These are phyloP conservation scores for Solanum hybrid DNA, from an alignment of 305 asterid species.

Conservation along the genomic window DNA sequence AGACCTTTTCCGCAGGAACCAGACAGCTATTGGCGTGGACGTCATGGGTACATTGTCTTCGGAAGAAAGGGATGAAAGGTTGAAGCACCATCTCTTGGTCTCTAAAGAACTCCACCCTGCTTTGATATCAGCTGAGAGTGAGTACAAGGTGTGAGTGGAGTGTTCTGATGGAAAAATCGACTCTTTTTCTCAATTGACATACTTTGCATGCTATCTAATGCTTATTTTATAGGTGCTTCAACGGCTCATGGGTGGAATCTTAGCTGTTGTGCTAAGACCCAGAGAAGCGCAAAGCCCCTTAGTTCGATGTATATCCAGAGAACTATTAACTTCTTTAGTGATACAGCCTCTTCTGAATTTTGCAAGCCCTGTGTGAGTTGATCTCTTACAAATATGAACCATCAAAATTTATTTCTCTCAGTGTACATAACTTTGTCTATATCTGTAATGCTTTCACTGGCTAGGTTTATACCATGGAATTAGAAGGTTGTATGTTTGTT, in stretches of 20 bases:
- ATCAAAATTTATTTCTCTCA: background rate
- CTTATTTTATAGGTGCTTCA: conserved; percentile 57
- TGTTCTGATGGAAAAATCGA: conserved; percentile 32
- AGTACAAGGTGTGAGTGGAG: conserved; percentile 93
- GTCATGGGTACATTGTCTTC: conserved; percentile 96
- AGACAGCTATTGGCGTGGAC: conserved; percentile 77
- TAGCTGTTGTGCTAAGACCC: conserved; percentile 85
- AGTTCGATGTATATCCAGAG: conserved; percentile 91
- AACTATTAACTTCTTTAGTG: conserved; percentile 80
- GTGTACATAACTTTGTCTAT: background rate
- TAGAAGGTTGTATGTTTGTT: background rate
- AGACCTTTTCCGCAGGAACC: conserved; percentile 88
- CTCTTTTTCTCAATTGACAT: conserved; percentile 8
- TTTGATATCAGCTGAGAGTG: conserved; percentile 87
- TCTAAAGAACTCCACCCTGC: conserved; percentile 99
- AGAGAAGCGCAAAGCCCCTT: conserved; percentile 88
- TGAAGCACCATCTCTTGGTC: conserved; percentile 73
- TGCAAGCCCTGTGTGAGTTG: conserved; percentile 74
- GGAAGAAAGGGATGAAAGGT: conserved; percentile 96
- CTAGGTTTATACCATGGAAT: background rate
- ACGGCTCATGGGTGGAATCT: conserved; percentile 80
- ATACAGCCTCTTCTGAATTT: conserved; percentile 86
- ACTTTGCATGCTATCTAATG: conserved; percentile 19
- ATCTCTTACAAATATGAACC: conserved; percentile 6
- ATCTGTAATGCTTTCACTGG: background rate